Evolutionary conservation across 371 early-diverging fungal genomes (phyloP).

Genomic region (Quaeritorhiza haematococci): DNA sequence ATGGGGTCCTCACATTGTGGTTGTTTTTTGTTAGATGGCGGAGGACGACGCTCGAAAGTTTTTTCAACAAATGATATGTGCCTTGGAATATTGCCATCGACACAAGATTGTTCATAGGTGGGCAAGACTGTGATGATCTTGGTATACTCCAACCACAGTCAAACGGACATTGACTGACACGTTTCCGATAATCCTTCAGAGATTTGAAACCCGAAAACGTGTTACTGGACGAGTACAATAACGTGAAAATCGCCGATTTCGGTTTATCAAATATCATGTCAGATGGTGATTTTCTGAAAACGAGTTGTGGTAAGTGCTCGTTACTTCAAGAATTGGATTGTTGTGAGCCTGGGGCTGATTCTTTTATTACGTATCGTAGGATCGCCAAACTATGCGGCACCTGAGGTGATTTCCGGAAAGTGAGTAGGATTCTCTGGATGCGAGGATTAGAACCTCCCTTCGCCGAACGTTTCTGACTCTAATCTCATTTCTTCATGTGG

Average conservation of each 20-base stretch:
- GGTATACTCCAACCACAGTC: conserved; percentile 20
- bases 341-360: neutral
- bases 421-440: too few species aligned
- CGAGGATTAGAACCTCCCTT: neutral
- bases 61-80: conserved; percentile 97
- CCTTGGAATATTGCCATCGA: conserved; percentile 97
- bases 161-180: neutral
- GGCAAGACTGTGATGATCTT: conserved; percentile 20
- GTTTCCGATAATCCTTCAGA: conserved; percentile 7
- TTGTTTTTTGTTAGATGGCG: conserved; percentile 53
- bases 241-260: conserved; percentile 97
- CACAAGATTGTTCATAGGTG: conserved; percentile 95
- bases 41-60: conserved; percentile 88
- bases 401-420: conserved; percentile 93
- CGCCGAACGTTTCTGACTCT: neutral
- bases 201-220: conserved; percentile 60
- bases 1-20: neutral
- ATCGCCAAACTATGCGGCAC: conserved; percentile 61
- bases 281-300: conserved; percentile 84
- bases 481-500: neutral
- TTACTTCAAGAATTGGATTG: neutral
- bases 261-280: conserved; percentile 92
- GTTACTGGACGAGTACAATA: conserved; percentile 86
- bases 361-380: conserved; percentile 12
- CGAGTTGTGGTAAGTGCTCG: conserved; percentile 2